phyloP scores from a whole-genome alignment of 805 yeast genomes.

The Monosporozyma aerobia region DNA sequence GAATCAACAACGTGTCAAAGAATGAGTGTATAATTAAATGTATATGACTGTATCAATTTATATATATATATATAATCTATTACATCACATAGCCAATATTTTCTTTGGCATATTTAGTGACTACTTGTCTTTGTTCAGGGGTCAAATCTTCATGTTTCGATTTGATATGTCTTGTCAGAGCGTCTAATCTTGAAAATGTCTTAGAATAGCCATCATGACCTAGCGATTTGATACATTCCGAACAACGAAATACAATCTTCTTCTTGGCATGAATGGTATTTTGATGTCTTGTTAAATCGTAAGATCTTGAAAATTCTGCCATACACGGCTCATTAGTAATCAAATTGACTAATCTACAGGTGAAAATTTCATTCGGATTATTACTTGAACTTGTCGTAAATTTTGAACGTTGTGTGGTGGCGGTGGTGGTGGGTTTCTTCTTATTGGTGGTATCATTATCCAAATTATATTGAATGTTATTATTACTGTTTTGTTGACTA shows the following conservation, averaged over 20 bases:
- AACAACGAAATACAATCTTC: conserved; percentile 78
- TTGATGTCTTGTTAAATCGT: conserved; percentile 90
- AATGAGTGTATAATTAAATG: not conserved
- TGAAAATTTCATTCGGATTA: conserved; percentile 6
- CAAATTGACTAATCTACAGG: conserved; percentile 17
- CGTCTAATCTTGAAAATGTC: conserved; percentile 90
- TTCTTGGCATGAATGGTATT: conserved; percentile 90
- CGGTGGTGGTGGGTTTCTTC: not conserved
- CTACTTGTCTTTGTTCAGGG: conserved; percentile 54
- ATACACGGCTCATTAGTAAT: conserved; percentile 25
- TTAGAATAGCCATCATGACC: conserved; percentile 43
- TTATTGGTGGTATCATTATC: not conserved
- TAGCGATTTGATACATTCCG: conserved; percentile 52
- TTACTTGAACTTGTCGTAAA: not conserved
- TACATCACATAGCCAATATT: conserved; percentile 49
- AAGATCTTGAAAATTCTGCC: conserved; percentile 75
- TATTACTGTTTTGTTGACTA: not conserved
- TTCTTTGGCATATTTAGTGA: conserved; percentile 67
- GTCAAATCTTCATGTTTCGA: conserved; percentile 63
- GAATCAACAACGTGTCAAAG: not conserved
- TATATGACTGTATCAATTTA: not conserved
- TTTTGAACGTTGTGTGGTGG: not conserved
- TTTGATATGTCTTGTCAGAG: conserved; percentile 85
- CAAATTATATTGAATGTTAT: not conserved
- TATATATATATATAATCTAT: not conserved